Conservation (phyloP, 169 alveolate species). For the Babesia caballi region DNA sequence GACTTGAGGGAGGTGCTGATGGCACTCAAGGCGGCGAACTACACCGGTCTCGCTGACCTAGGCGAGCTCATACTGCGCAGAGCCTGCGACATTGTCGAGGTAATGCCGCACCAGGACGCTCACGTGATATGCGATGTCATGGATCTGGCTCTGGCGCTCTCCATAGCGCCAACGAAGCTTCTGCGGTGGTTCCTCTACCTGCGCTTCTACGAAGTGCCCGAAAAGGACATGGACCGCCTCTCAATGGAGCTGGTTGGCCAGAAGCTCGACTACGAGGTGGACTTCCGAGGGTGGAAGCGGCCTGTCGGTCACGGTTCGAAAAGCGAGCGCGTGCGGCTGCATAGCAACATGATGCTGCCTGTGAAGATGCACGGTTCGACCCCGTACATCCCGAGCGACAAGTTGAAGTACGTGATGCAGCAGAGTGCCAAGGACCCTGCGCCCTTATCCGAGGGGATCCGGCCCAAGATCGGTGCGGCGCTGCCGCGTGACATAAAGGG, state of each 20-base stretch:
- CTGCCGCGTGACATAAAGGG: neutral
- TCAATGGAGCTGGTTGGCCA: slow-evolving; percentile 17
- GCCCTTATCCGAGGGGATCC: slow-evolving; percentile 9
- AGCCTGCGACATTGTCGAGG: slow-evolving; percentile 47
- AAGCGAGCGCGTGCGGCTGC: slow-evolving; percentile 4
- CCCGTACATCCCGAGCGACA: slow-evolving; percentile 4
- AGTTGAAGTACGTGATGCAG: slow-evolving; percentile 38
- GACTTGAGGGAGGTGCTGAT: neutral
- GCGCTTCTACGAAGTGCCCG: slow-evolving; percentile 22
- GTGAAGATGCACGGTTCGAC: slow-evolving; percentile 21
- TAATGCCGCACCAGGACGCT: slow-evolving; percentile 1
- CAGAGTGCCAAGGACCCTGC: slow-evolving; percentile 4
- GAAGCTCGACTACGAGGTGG: slow-evolving; percentile 30
- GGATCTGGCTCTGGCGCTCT: slow-evolving; percentile 19
- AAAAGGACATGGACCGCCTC: slow-evolving; percentile 29
- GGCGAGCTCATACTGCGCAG: slow-evolving; percentile 28
- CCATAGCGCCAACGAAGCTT: slow-evolving; percentile 19
- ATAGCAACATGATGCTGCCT: slow-evolving; percentile 3
- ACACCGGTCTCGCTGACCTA: slow-evolving; percentile 6
- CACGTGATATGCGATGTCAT: slow-evolving; percentile 14
- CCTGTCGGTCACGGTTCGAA: slow-evolving; percentile 11
- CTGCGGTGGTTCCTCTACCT: slow-evolving; percentile 40
- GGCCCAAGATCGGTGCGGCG: neutral
- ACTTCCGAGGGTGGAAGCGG: slow-evolving; percentile 60
- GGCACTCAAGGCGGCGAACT: slow-evolving; percentile 3